Percentiles rank a stretch among this genome's conserved stretches.
Conservation (phyloP, 2,329 filamentous ascomycete species). For the Aspergillus sergii region DNA sequence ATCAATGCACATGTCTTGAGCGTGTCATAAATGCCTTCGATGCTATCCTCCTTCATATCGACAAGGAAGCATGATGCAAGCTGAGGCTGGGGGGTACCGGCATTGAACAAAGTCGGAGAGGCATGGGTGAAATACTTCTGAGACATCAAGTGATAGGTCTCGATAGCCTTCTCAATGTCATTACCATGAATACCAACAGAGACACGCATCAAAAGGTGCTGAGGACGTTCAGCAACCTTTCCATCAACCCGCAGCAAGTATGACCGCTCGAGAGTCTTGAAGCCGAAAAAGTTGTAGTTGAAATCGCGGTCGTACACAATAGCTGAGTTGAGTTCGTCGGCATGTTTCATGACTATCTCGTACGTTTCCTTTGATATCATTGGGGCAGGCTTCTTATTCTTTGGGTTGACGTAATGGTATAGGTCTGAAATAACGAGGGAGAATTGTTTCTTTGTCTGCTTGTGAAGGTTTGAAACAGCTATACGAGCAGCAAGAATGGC, state of each 20-base stretch:
- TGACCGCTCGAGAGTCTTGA: constrained; percentile 98
- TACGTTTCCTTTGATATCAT: constrained; percentile 95
- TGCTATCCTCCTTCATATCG: constrained; percentile 99
- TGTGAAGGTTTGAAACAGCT: constrained; percentile 98
- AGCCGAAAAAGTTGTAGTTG: constrained; percentile 99
- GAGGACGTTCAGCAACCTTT: constrained; percentile 94
- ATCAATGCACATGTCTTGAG: constrained; percentile 99
- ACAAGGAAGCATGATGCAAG: constrained; percentile 98
- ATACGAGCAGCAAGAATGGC: constrained; percentile 97
- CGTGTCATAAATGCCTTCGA: constrained; percentile 98
- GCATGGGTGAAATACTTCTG: constrained; percentile 98
- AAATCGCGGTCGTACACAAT: constrained; percentile 99
- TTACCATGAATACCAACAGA: constrained; percentile 96
- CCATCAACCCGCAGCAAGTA: constrained; percentile 94
- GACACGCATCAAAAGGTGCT: constrained; percentile 99
- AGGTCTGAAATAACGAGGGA: constrained; percentile 93
- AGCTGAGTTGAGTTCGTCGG: constrained; percentile 95
- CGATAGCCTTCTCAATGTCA: constrained; percentile 88
- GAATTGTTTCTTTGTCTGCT: constrained; percentile 99
- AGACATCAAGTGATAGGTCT: constrained; percentile 99
- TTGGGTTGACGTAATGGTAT: constrained; percentile 94
- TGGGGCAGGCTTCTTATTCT: constrained; percentile 77
- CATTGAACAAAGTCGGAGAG: constrained; percentile 97
- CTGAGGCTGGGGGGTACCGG: constrained; percentile 91
- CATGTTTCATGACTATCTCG: constrained; percentile 91